A percentile compares a stretch with the other conserved stretches of the same genome.
Evolutionary conservation across 1,284 basidiomycete genomes (phyloP).

Genomic region (Kwoniella shivajii): DNA sequence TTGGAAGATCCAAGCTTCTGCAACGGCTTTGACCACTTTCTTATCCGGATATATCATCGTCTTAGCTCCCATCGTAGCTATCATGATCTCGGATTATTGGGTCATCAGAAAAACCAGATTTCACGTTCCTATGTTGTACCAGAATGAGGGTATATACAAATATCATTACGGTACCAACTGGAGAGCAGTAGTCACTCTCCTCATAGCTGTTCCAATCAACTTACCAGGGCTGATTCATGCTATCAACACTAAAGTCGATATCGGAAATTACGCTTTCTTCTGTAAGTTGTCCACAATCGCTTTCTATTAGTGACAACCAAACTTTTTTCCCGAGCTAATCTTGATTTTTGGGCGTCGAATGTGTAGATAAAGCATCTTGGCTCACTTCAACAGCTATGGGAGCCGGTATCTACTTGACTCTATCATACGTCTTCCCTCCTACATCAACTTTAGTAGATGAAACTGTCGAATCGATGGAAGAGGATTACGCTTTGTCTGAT

Average conservation of each 20-base stretch:
- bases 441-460: slow-evolving; percentile 32
- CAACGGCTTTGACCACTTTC: slow-evolving; percentile 49
- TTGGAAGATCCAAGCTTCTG: slow-evolving; percentile 50
- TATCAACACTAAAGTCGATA: slow-evolving; percentile 39
- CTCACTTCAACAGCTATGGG: slow-evolving; percentile 43
- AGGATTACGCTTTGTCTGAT: slow-evolving; percentile 21
- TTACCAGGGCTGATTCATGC: slow-evolving; percentile 46
- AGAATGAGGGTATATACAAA: slow-evolving; percentile 50
- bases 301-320: background rate
- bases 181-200: slow-evolving; percentile 41
- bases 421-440: slow-evolving; percentile 36
- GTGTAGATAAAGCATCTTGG: slow-evolving; percentile 41
- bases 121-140: slow-evolving; percentile 50
- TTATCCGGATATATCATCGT: slow-evolving; percentile 51
- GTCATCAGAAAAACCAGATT: slow-evolving; percentile 34
- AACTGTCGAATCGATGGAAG: slow-evolving; percentile 43
- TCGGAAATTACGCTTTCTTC: slow-evolving; percentile 47
- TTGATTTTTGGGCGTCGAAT: background rate
- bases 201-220: slow-evolving; percentile 46
- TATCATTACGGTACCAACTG: slow-evolving; percentile 48
- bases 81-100: slow-evolving; percentile 51
- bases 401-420: slow-evolving; percentile 28
- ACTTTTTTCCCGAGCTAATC: background rate
- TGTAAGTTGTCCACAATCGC: slow-evolving; percentile 22
- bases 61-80: slow-evolving; percentile 44